Evolutionary conservation across 768 basidiomycete genomes (phyloP).

Genomic region (Tulasnella sp.): DNA sequence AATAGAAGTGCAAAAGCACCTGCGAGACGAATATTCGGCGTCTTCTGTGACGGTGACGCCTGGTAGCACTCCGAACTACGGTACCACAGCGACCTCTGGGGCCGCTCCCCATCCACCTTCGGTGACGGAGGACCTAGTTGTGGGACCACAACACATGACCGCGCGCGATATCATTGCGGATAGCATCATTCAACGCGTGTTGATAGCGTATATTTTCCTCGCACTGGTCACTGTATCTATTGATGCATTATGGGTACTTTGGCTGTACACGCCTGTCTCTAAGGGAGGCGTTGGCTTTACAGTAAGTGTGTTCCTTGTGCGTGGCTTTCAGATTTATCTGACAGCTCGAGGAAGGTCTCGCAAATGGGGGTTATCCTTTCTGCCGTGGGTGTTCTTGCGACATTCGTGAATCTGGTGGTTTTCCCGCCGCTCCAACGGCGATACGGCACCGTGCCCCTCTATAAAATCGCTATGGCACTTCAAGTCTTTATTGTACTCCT

Average conservation of each 20-base stretch:
- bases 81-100: not conserved
- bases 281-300: slow-evolving; percentile 18
- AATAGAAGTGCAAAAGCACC: not conserved
- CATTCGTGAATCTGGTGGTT: slow-evolving; percentile 14
- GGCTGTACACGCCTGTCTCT: slow-evolving; percentile 17
- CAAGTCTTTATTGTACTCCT: slow-evolving; percentile 11
- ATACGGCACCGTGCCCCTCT: slow-evolving; percentile 12
- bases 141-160: not conserved
- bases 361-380: slow-evolving; percentile 16
- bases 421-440: slow-evolving; percentile 15
- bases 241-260: slow-evolving; percentile 17
- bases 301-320: not conserved
- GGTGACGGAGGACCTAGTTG: no score
- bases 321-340: not conserved
- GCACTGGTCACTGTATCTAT: slow-evolving; percentile 15
- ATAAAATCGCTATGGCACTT: slow-evolving; percentile 5
- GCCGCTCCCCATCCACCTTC: no score
- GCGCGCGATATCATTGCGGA: slow-evolving; percentile 12
- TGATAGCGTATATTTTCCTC: slow-evolving; percentile 17
- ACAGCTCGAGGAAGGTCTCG: slow-evolving; percentile 1
- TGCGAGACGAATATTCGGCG: not conserved
- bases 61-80: not conserved
- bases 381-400: slow-evolving; percentile 15
- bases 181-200: slow-evolving; percentile 7
- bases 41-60: not conserved